phyloP scores from a whole-genome alignment of 1,284 basidiomycete genomes.

The Cutaneotrichosporon sp. region DNA sequence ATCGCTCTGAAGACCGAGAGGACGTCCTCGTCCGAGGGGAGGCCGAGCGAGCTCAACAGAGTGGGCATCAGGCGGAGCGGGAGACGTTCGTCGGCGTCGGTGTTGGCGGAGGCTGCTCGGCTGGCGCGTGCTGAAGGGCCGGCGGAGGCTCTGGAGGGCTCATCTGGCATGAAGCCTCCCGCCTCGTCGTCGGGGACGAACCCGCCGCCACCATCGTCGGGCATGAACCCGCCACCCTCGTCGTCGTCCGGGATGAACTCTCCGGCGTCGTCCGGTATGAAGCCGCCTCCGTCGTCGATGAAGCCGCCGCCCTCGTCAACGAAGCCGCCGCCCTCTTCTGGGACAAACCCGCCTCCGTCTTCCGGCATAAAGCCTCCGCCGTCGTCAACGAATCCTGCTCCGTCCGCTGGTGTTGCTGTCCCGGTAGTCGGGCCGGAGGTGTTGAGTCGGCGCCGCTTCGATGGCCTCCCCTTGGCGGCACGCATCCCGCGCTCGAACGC shows the following conservation, averaged over 20 bases:
- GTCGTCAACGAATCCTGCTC: too few relatives aligned
- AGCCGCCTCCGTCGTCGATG: too few relatives aligned
- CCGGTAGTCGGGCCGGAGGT: neutral
- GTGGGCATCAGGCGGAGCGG: constrained; percentile 40
- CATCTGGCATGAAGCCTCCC: constrained; percentile 26
- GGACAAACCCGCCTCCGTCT: constrained; percentile 20
- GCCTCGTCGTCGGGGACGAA: constrained; percentile 26
- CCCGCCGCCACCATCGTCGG: constrained; percentile 25
- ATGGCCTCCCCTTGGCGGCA: neutral
- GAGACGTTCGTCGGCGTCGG: constrained; percentile 26
- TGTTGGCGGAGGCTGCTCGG: too few relatives aligned
- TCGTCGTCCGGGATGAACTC: too few relatives aligned
- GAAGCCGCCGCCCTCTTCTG: constrained; percentile 19
- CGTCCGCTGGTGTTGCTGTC: neutral
- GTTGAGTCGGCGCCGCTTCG: constrained; percentile 17
- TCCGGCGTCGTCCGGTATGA: too few relatives aligned
- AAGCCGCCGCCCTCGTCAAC: constrained; percentile 28
- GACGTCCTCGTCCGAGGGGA: constrained; percentile 52
- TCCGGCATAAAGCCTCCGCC: constrained; percentile 32
- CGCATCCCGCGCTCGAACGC: constrained; percentile 43
- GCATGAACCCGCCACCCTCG: too few relatives aligned
- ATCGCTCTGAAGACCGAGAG: constrained; percentile 46
- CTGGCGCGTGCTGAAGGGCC: constrained; percentile 24
- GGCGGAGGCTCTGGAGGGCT: too few relatives aligned
- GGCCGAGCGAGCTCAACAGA: constrained; percentile 38